Percentiles rank a stretch among this genome's conserved stretches.
phyloP scores from a whole-genome alignment of 305 asterid genomes.

The Fraxinus floribunda region DNA sequence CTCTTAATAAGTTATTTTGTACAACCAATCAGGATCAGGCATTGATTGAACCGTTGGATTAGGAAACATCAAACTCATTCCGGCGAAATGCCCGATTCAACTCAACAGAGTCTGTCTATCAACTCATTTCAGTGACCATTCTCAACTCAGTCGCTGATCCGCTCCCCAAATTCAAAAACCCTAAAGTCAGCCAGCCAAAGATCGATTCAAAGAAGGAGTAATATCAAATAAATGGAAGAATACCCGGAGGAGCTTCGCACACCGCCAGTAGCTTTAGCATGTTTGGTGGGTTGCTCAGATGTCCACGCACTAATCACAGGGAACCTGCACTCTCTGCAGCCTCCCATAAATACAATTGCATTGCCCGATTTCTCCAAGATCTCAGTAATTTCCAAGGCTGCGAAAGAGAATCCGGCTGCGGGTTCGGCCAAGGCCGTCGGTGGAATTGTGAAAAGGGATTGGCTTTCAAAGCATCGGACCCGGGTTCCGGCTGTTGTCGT shows the following conservation, averaged over 20 bases:
- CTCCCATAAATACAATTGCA: conserved; percentile 85
- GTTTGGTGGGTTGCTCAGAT: conserved; percentile 77
- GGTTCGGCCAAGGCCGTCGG: conserved; percentile 25
- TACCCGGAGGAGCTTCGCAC: conserved; percentile 94
- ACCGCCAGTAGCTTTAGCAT: conserved; percentile 79
- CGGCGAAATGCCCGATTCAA: background rate
- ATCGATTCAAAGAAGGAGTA: background rate
- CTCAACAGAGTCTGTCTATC: background rate
- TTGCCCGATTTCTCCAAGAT: conserved; percentile 94
- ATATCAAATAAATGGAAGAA: conserved; percentile 58
- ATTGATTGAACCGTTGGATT: background rate
- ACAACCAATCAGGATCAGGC: background rate
- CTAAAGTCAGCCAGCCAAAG: background rate
- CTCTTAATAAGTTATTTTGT: background rate
- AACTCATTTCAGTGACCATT: background rate
- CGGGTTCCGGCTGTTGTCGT: conserved; percentile 84
- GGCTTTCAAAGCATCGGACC: conserved; percentile 93
- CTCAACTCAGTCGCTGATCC: background rate
- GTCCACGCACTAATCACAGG: conserved; percentile 72
- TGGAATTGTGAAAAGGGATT: conserved; percentile 71
- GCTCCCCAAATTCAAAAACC: background rate
- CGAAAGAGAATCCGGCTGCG: conserved; percentile 42
- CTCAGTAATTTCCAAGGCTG: conserved; percentile 59
- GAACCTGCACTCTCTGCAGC: conserved; percentile 81
- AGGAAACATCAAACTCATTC: background rate